Evolutionary conservation across 495 filamentous ascomycete species (phyloP).

Genomic region (Podospora fimiseda): DNA sequence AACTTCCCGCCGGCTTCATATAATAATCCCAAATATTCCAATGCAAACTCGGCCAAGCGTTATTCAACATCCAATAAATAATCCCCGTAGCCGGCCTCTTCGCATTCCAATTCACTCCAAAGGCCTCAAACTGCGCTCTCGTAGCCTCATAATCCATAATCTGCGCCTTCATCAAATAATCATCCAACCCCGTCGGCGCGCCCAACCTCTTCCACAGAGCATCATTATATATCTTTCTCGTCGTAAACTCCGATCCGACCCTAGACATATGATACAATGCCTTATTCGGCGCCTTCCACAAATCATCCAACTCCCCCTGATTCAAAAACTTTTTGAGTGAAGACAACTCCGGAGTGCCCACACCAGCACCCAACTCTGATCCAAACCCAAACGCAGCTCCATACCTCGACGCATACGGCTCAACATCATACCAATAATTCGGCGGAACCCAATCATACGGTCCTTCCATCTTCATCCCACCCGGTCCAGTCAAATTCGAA

Average conservation of each 20-base stretch:
- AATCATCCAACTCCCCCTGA: slow-evolving; percentile 39
- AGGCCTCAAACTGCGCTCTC: slow-evolving; percentile 54
- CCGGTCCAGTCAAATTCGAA: slow-evolving; percentile 44
- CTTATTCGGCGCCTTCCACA: slow-evolving; percentile 52
- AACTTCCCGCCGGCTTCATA: slow-evolving; percentile 50
- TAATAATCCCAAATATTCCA: slow-evolving; percentile 66
- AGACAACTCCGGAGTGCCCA: slow-evolving; percentile 53
- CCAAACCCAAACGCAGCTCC: slow-evolving; percentile 60
- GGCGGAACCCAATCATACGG: slow-evolving; percentile 65
- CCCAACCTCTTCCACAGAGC: slow-evolving; percentile 51
- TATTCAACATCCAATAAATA: slow-evolving; percentile 66
- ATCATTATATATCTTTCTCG: slow-evolving; percentile 51
- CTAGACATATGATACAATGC: slow-evolving; percentile 55
- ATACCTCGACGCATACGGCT: slow-evolving; percentile 27
- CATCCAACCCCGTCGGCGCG: slow-evolving; percentile 42
- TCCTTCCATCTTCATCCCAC: slow-evolving; percentile 61
- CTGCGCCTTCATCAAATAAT: slow-evolving; percentile 44
- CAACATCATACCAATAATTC: slow-evolving; percentile 54
- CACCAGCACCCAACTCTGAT: slow-evolving; percentile 54
- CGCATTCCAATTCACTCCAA: slow-evolving; percentile 44
- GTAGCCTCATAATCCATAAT: slow-evolving; percentile 49
- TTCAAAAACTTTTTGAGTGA: slow-evolving; percentile 52
- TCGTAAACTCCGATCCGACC: slow-evolving; percentile 46
- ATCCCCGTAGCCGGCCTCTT: slow-evolving; percentile 51
- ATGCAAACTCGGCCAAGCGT: slow-evolving; percentile 58